A percentile compares a stretch with the other conserved stretches of the same genome.
These are phyloP conservation scores for Sungouiella thailandica DNA, from an alignment of 805 yeast genomes.

Conservation along the genomic window DNA sequence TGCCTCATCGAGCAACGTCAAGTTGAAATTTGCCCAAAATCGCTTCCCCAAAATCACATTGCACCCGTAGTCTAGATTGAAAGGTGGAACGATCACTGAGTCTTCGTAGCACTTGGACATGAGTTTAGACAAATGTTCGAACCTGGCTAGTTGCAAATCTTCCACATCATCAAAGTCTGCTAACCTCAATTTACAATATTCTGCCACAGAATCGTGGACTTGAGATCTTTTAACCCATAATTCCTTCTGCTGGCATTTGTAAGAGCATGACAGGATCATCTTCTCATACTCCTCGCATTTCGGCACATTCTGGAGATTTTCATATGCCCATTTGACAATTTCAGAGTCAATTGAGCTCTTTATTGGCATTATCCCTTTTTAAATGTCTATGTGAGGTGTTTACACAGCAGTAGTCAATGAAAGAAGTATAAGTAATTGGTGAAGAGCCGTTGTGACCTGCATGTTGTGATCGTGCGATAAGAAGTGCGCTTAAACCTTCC, in stretches of 20 bases:
- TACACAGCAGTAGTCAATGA: no score
- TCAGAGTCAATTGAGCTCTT: background rate
- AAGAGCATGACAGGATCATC: background rate
- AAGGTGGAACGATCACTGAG: background rate
- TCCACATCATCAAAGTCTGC: background rate
- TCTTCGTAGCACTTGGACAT: background rate
- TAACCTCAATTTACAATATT: background rate
- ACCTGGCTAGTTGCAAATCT: background rate
- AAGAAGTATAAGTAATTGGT: no score
- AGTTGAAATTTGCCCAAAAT: background rate
- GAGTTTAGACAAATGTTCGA: background rate
- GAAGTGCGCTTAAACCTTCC: no score
- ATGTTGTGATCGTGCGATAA: no score
- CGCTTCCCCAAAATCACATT: background rate
- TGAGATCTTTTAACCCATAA: background rate
- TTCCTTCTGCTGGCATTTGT: background rate
- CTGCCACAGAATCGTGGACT: background rate
- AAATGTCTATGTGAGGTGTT: no score
- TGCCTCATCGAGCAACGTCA: background rate
- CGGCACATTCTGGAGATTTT: background rate
- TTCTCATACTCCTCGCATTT: background rate
- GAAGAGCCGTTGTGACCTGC: no score
- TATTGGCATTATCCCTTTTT: no score
- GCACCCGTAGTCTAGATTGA: background rate
- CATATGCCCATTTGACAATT: background rate